phyloP scores from a whole-genome alignment of 108 stramenopile species.

The Chaetoceros tenuissimus region DNA sequence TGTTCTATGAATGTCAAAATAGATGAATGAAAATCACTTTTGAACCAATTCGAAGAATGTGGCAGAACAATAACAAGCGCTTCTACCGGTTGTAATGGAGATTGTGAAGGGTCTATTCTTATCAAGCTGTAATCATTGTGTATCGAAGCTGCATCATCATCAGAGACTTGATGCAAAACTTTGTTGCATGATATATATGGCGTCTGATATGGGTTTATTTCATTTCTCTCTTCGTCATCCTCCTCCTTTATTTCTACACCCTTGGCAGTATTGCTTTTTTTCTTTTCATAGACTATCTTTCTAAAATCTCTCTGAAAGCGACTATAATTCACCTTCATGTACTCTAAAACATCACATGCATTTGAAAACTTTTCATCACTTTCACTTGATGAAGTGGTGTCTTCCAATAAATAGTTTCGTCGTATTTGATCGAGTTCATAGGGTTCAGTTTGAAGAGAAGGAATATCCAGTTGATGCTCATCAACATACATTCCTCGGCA shows the following conservation, averaged over 20 bases:
- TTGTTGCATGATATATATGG: neutral
- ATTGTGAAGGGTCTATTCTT: slow-evolving; percentile 5
- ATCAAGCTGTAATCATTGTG: neutral
- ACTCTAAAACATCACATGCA: neutral
- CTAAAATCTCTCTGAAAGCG: neutral
- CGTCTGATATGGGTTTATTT: neutral
- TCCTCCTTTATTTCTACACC: too few relatives aligned
- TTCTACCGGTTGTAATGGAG: slow-evolving; percentile 37
- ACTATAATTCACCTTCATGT: too few relatives aligned
- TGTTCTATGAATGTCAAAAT: slow-evolving; percentile 39
- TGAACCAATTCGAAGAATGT: slow-evolving; percentile 28
- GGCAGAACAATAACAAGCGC: slow-evolving; percentile 58
- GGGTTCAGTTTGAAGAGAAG: neutral
- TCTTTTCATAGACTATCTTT: too few relatives aligned
- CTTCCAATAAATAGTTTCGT: neutral
- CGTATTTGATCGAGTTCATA: neutral
- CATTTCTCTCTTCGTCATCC: too few relatives aligned
- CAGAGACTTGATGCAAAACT: neutral
- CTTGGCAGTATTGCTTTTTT: too few relatives aligned
- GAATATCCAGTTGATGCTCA: slow-evolving; percentile 63
- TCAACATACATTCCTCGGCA: slow-evolving; percentile 74
- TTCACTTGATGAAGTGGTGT: neutral
- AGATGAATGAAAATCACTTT: slow-evolving; percentile 36
- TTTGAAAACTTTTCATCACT: neutral
- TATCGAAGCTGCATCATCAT: neutral